Percentiles rank a stretch among this genome's conserved stretches.
phyloP scores from a whole-genome alignment of 2,329 filamentous ascomycete genomes.

The Talaromyces rugulosus region DNA sequence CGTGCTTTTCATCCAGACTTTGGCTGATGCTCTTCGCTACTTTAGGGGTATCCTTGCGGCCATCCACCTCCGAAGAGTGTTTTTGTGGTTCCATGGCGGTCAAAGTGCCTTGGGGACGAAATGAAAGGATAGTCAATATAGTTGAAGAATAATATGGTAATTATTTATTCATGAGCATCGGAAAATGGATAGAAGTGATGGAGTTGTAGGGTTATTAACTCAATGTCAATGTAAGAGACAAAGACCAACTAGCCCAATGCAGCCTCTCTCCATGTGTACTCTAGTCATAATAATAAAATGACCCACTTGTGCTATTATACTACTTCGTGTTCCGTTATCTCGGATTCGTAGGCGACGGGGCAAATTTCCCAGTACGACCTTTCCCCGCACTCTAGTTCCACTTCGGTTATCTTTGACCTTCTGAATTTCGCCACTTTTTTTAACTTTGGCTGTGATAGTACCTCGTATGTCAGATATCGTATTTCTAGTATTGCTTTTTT shows the following conservation, averaged over 20 bases:
- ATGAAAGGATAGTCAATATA: not conserved
- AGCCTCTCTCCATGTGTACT: not conserved
- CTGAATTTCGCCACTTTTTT: not conserved
- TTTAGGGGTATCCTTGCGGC: not conserved
- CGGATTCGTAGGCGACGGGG: not conserved
- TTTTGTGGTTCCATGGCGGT: not conserved
- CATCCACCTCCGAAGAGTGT: not conserved
- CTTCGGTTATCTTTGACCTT: slow-evolving; percentile 1
- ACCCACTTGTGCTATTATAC: not conserved
- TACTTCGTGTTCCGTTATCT: not conserved
- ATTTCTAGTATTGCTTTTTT: not conserved
- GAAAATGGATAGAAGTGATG: slow-evolving; percentile 1
- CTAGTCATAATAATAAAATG: not conserved
- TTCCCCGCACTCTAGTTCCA: not conserved
- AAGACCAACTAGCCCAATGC: slow-evolving; percentile 10
- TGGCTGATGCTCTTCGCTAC: not conserved
- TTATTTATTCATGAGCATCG: not conserved
- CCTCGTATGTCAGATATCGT: not conserved
- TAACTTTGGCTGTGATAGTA: not conserved
- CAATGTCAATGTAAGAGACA: slow-evolving; percentile 4
- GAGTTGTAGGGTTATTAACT: slow-evolving; percentile 12
- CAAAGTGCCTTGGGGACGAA: not conserved
- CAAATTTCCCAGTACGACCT: slow-evolving; percentile 1
- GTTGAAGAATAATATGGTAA: not conserved
- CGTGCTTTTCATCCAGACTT: slow-evolving; percentile 10